phyloP scores from a whole-genome alignment of 2,329 filamentous ascomycete species.

The Sordariomycetes sp. region DNA sequence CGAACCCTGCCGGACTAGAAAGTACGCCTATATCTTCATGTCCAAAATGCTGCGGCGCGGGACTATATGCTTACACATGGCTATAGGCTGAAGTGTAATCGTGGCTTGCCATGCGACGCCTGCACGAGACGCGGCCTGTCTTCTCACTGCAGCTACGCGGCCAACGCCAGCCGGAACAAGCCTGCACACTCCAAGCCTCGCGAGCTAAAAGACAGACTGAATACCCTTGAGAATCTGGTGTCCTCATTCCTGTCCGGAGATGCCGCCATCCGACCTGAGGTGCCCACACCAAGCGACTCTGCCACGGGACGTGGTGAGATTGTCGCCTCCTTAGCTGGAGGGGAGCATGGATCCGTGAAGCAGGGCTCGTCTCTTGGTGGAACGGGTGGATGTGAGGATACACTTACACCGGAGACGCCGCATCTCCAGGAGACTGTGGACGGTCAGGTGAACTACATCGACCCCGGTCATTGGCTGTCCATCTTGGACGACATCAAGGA shows the following conservation, averaged over 20 bases:
- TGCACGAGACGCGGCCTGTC: conserved; percentile 16
- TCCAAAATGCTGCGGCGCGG: background rate
- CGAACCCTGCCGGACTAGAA: conserved; percentile 20
- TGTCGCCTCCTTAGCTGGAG: background rate
- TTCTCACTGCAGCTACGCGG: conserved; percentile 16
- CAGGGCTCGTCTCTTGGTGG: background rate
- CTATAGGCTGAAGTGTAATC: conserved; percentile 20
- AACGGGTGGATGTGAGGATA: background rate
- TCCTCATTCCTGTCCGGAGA: conserved; percentile 10
- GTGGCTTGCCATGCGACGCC: conserved; percentile 17
- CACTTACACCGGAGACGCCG: background rate
- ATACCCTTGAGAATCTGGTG: conserved; percentile 17
- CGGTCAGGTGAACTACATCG: conserved; percentile 14
- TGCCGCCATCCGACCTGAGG: background rate
- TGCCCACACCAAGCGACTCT: background rate
- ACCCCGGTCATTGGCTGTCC: conserved; percentile 21
- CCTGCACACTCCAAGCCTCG: background rate
- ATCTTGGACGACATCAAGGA: conserved; percentile 22
- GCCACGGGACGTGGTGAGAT: background rate
- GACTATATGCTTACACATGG: background rate
- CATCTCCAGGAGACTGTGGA: conserved; percentile 1
- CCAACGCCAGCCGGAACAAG: conserved; percentile 15
- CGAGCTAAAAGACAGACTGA: conserved; percentile 13
- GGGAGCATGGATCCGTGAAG: background rate
- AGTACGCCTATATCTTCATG: conserved; percentile 12